Evolutionary conservation across 306 rosid genomes (phyloP), one percentile per base, ranked within the genome.

Genomic region (Prunus dulcis): DNA sequence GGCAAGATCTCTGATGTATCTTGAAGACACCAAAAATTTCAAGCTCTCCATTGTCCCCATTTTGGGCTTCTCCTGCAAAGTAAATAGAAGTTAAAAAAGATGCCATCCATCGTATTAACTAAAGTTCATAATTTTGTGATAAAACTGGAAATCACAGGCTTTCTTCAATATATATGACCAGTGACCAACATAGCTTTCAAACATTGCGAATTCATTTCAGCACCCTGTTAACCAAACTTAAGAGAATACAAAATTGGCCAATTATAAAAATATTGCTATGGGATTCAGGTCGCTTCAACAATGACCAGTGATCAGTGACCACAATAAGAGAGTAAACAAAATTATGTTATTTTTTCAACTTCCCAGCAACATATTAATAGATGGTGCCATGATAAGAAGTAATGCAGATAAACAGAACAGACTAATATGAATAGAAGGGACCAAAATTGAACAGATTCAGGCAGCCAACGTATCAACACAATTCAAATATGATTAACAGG

Each of bases 31-130:
- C 91, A 91, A 94, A 88, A 94, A 94, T 75, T 94, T 94, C 91
- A 94, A 86, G 86, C 98, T 94, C 91, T 94, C 98, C 88, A 90
- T 89, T 64, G 98, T 94, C 66, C 96, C 95, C 98, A 94, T 94
- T 67, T 90, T 90, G 46, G 90, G 95, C 85, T 89, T 94, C 57
- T 89, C 96, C 97, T 94, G 93, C 74, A 84, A 76, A 77, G 53
- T 43, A 63, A 4, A 25, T 71, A 52, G 63, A 15, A 18, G 71
- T 70, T 19, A 65, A 28, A 50, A 69, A 74, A 63, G 76, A 46
- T 22, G 73, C 38, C 3, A 9, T 50, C 67, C 79, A 67, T 70
- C 51, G 51, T 45, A 75, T 34, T 11, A 77, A 69, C 14, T 25
- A 60, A 15, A 32, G n/a, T 25, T 60, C 32, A 32, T 32, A 71